Conservation (phyloP, 768 basidiomycete genomes). For the Tricholoma saponaceum region DNA sequence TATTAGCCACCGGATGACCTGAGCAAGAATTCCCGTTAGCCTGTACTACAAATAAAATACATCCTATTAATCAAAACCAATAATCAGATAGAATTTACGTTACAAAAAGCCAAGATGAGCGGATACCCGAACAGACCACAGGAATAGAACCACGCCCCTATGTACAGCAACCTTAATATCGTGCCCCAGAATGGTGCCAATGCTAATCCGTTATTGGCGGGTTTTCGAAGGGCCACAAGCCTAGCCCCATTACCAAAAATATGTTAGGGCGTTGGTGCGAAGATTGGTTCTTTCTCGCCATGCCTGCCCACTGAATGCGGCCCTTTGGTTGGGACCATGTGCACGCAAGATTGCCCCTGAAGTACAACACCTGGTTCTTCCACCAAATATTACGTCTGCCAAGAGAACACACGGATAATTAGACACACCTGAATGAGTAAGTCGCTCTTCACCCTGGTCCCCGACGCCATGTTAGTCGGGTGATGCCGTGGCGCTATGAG, state of each 20-base stretch:
- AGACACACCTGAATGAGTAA: neutral
- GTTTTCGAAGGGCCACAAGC: constrained; percentile 27
- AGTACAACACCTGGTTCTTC: neutral
- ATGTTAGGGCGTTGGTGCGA: constrained; percentile 10
- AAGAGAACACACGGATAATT: neutral
- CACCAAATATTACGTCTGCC: neutral
- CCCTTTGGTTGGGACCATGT: neutral
- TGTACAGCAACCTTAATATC: neutral
- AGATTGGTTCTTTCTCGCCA: neutral
- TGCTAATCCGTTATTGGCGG: neutral
- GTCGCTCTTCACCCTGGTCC: neutral
- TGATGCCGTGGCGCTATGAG: neutral
- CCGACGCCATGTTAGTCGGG: neutral
- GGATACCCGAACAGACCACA: constrained; percentile 1
- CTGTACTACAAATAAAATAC: constrained; percentile 3
- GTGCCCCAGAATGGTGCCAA: neutral
- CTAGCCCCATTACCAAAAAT: constrained; percentile 34
- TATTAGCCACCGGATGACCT: neutral
- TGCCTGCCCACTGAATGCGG: neutral
- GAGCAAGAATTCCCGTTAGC: neutral
- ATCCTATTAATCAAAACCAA: constrained; percentile 4
- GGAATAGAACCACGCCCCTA: neutral
- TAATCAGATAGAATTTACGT: constrained; percentile 3
- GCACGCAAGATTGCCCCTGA: neutral
- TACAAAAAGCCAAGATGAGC: neutral